Evolutionary conservation across 2,329 filamentous ascomycete species (phyloP).

Genomic region (Penicillium sp.): DNA sequence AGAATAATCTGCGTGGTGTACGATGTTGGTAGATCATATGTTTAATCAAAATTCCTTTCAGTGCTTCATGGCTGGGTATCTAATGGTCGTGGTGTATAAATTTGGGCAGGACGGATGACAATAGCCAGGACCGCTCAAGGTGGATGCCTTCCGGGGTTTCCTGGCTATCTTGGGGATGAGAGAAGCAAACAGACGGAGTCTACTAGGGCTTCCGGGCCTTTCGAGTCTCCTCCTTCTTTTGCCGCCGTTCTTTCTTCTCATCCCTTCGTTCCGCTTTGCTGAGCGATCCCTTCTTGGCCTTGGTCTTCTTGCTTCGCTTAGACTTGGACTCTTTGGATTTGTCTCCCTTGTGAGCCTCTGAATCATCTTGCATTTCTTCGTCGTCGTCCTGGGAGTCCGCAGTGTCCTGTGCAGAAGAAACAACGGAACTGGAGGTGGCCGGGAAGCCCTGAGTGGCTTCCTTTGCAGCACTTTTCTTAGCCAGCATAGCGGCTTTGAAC

Average conservation of each 20-base stretch:
- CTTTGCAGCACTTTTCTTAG: constrained; percentile 41
- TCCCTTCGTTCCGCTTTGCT: constrained; percentile 33
- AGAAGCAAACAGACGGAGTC: constrained; percentile 3
- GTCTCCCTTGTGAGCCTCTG: constrained; percentile 10
- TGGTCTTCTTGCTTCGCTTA: constrained; percentile 18
- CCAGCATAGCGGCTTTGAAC: constrained; percentile 50
- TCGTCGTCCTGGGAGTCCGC: constrained; percentile 24
- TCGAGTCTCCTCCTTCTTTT: constrained; percentile 48
- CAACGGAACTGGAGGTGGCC: constrained; percentile 9
- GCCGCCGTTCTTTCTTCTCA: constrained; percentile 32
- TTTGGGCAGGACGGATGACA: not conserved
- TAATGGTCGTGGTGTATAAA: constrained; percentile 3
- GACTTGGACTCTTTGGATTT: constrained; percentile 33
- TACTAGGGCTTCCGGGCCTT: constrained; percentile 36
- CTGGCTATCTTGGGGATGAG: not conserved
- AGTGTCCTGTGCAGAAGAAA: constrained; percentile 21
- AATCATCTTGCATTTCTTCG: constrained; percentile 14
- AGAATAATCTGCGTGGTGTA: too few species aligned
- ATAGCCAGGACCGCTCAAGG: constrained; percentile 1
- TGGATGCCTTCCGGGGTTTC: not conserved
- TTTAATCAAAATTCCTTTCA: constrained; percentile 3
- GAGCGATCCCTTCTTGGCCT: constrained; percentile 21
- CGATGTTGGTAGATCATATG: not conserved
- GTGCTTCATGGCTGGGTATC: constrained; percentile 10
- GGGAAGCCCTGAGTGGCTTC: constrained; percentile 20